Percentiles rank a stretch among this genome's conserved stretches.
Evolutionary conservation across 148 eudicot genomes (phyloP).

Genomic region (Cornus controversa): DNA sequence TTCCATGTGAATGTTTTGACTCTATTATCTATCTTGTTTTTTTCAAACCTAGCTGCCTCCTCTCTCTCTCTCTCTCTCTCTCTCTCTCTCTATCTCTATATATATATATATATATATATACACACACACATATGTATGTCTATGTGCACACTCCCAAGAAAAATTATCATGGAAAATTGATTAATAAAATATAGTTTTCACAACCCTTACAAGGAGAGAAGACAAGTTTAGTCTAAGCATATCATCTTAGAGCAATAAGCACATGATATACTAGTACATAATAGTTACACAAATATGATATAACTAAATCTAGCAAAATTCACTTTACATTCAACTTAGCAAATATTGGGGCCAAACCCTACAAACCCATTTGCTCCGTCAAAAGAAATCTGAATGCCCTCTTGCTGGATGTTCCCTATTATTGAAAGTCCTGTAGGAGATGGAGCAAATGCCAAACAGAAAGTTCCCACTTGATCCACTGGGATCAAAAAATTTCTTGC

Average conservation of each 20-base stretch:
- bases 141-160: not conserved
- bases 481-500: slow-evolving; percentile 82
- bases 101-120: no score
- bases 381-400: slow-evolving; percentile 86
- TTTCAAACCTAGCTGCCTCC: not conserved
- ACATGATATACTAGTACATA: not conserved
- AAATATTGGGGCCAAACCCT: slow-evolving; percentile 91
- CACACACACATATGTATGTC: no score
- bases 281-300: not conserved
- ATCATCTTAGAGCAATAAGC: not conserved
- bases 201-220: not conserved
- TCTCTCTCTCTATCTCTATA: no score
- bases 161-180: not conserved
- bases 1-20: slow-evolving; percentile 18
- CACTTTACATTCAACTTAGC: slow-evolving; percentile 27
- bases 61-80: no score
- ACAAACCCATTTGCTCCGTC: slow-evolving; percentile 75
- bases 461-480: slow-evolving; percentile 71
- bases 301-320: not conserved
- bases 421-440: slow-evolving; percentile 67
- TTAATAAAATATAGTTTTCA: not conserved
- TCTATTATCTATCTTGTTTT: not conserved
- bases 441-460: slow-evolving; percentile 87
- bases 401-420: slow-evolving; percentile 92
- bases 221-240: not conserved